Percentiles rank a stretch among this genome's conserved stretches.
phyloP scores from a whole-genome alignment of 345 rosid genomes.

The Acer negundo region DNA sequence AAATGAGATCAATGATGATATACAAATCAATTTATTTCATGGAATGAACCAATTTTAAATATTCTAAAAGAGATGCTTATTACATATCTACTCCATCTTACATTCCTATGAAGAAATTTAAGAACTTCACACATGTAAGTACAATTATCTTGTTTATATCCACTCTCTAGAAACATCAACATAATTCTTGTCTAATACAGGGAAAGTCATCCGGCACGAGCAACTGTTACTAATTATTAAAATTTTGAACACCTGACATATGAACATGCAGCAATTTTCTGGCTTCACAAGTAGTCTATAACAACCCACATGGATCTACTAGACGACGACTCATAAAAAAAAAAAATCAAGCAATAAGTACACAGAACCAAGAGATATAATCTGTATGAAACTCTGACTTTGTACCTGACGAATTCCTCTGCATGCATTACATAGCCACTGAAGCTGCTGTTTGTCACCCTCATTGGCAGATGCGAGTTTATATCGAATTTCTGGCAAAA shows the following conservation, averaged over 20 bases:
- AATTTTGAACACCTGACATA: neutral
- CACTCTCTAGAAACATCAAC: neutral
- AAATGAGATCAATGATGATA: neutral
- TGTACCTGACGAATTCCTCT: slow-evolving; percentile 44
- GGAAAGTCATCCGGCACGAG: neutral
- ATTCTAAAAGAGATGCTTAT: neutral
- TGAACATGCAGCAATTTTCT: neutral
- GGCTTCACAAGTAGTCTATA: neutral
- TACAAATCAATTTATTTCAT: neutral
- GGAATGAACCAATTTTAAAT: neutral
- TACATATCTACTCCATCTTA: neutral
- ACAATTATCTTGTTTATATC: neutral
- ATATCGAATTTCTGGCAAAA: slow-evolving; percentile 38
- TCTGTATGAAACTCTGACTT: neutral
- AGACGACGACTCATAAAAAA: neutral
- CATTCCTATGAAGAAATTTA: neutral
- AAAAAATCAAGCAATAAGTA: slow-evolving; percentile 6
- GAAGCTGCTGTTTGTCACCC: slow-evolving; percentile 52
- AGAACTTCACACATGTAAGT: neutral
- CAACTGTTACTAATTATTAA: neutral
- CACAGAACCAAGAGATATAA: slow-evolving; percentile 3
- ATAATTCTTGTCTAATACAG: neutral
- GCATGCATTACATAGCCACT: slow-evolving; percentile 44
- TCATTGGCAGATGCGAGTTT: slow-evolving; percentile 38
- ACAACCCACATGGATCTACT: neutral